phyloP scores from a whole-genome alignment of 495 filamentous ascomycete genomes.

The Trichoderma virens region DNA sequence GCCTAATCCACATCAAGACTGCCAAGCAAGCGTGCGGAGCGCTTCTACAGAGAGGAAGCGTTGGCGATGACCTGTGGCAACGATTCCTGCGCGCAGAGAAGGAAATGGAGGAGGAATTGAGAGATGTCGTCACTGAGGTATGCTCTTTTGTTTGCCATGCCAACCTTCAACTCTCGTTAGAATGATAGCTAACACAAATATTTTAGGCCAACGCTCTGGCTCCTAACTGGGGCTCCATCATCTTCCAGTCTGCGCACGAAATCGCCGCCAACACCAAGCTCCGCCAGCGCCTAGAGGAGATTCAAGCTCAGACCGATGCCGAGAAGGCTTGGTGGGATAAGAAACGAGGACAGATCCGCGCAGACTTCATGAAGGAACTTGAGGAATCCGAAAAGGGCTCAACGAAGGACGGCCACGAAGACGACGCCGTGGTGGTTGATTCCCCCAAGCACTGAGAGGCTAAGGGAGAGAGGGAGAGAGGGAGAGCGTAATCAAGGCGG shows the following conservation, averaged over 20 bases:
- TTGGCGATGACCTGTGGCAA: slow-evolving; percentile 96
- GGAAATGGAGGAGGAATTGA: slow-evolving; percentile 93
- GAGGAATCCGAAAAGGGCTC: slow-evolving; percentile 40
- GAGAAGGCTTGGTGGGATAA: slow-evolving; percentile 94
- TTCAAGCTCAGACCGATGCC: slow-evolving; percentile 56
- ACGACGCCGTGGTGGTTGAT: slow-evolving; percentile 82
- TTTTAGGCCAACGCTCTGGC: slow-evolving; percentile 73
- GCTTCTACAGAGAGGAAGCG: slow-evolving; percentile 79
- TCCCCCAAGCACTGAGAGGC: slow-evolving; percentile 57
- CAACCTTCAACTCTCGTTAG: background rate
- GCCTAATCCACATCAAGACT: slow-evolving; percentile 75
- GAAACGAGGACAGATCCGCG: slow-evolving; percentile 57
- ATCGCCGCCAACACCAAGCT: slow-evolving; percentile 68
- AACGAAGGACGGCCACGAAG: slow-evolving; percentile 52
- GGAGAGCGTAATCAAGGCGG: too few relatives aligned
- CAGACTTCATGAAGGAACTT: slow-evolving; percentile 78
- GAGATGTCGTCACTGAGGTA: slow-evolving; percentile 91
- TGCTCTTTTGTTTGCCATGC: slow-evolving; percentile 11
- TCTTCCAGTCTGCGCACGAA: slow-evolving; percentile 91
- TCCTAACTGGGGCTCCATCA: slow-evolving; percentile 81
- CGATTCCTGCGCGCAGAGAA: slow-evolving; percentile 84
- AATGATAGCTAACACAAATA: slow-evolving; percentile 12
- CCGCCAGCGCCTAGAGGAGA: slow-evolving; percentile 67
- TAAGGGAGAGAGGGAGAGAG: background rate
- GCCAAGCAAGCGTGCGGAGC: slow-evolving; percentile 79